Conservation (phyloP, 306 rosid species). For the Cucumis sativus region Cucumber_9930_V3 NC_026657.2:9816501-9817000, state of each 20-base stretch:
- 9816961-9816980: slow-evolving; percentile 20
- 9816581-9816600: slow-evolving; percentile 70
- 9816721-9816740: slow-evolving; percentile 4
- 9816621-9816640: slow-evolving; percentile 86
- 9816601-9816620: slow-evolving; percentile 84
- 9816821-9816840: slow-evolving; percentile 35
- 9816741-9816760: neutral
- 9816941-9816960: slow-evolving; percentile 39
- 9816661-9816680: slow-evolving; percentile 93
- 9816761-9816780: slow-evolving; percentile 11
- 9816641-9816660: slow-evolving; percentile 96
- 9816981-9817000: slow-evolving; percentile 29
- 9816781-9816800: slow-evolving; percentile 14
- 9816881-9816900: slow-evolving; percentile 20
- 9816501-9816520: slow-evolving; percentile 12
- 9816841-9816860: slow-evolving; percentile 24
- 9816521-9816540: slow-evolving; percentile 22
- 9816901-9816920: slow-evolving; percentile 23
- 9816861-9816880: slow-evolving; percentile 18
- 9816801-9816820: neutral
- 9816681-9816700: slow-evolving; percentile 97
- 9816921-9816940: slow-evolving; percentile 37
- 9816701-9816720: slow-evolving; percentile 22
- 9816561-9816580: slow-evolving; percentile 69
- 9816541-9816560: slow-evolving; percentile 27